Evolutionary conservation across 2,329 filamentous ascomycete species (phyloP), one percentile per base, ranked within the genome.

Genomic region (Penicillium corylophilum): DNA sequence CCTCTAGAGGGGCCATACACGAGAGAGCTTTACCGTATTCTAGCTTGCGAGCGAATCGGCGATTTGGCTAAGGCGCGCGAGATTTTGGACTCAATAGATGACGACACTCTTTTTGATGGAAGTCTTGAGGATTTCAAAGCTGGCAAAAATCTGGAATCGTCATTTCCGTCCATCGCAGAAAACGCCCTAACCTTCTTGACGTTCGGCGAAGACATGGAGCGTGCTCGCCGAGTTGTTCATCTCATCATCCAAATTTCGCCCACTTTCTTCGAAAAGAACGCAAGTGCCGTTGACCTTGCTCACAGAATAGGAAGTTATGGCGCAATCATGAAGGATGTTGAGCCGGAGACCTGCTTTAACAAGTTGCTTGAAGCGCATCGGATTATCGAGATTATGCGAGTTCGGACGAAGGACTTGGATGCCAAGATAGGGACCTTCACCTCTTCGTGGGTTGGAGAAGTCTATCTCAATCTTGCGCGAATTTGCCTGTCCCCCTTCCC

Each of bases 381-480:
- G 4, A 49, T 57, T 8, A 45, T 61, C 24, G 60, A 64, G 26
- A 39, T 51, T 24, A 41, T 49, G 5, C 55, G 60, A 5, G 42
- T 48, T 4, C 56, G 62, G 39, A 59, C 55, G 3, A 52, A 49
- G 2, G 62, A 64, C 46, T 22, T 52, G 31, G 62, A 64, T 50
- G 60, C 59, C 9, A 50, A 48, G 8, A 54, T 62, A 9, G 56
- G 55, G n/a, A 52, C 39, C 18, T 53, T 55, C 28, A 40, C 7
- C 18, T 18, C 42, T 12, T 31, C 39, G 2, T 59, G 54, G 53
- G 52, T 22, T 18, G 15, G 26, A 2, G 62, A 62, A 16, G 42
- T 59, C 4, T 63, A 52, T 31, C 24, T 61, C n/a, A 49, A 56
- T 18, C 55, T 64, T n/a, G 55, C 57, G 10, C 45, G 50, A 9